Percentiles rank a stretch among this genome's conserved stretches.
Conservation (phyloP, 1,284 basidiomycete genomes). For the Inonotus hispidus region DNA sequence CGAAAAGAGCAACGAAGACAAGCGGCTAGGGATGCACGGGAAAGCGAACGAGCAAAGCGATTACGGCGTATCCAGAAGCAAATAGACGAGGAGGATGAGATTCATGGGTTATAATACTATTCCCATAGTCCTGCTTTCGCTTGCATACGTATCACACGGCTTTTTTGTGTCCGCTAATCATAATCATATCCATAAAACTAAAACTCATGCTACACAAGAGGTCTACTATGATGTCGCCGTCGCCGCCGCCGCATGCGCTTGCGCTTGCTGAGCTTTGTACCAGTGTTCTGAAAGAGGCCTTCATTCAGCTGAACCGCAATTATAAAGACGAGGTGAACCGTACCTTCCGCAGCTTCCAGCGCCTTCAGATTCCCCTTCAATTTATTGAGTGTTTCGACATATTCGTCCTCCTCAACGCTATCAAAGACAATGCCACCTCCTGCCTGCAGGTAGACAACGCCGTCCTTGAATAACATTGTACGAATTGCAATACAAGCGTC, state of each 20-base stretch:
- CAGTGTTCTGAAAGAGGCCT: constrained; percentile 49
- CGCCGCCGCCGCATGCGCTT: constrained; percentile 27
- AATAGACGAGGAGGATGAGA: constrained; percentile 2
- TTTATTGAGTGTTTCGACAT: constrained; percentile 95
- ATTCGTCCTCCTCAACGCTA: constrained; percentile 96
- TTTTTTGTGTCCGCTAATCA: background rate
- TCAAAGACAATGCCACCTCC: constrained; percentile 98
- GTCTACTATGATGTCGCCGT: constrained; percentile 1
- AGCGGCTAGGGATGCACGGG: constrained; percentile 18
- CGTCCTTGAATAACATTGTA: constrained; percentile 97
- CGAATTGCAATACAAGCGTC: constrained; percentile 99
- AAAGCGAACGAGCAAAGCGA: constrained; percentile 14
- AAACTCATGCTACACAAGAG: background rate
- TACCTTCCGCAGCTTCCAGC: constrained; percentile 86
- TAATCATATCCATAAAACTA: constrained; percentile 2
- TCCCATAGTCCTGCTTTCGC: background rate
- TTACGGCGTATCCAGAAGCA: background rate
- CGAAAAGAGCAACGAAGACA: background rate
- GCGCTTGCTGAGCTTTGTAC: constrained; percentile 55
- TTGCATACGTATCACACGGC: constrained; percentile 3
- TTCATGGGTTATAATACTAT: background rate
- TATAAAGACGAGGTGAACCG: constrained; percentile 31
- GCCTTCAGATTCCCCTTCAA: constrained; percentile 84
- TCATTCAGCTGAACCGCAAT: background rate
- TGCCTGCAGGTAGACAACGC: constrained; percentile 89